Base-by-base conservation (phyloP, 1,139 yeast genomes). In the Blastobotrys apis region DNA sequence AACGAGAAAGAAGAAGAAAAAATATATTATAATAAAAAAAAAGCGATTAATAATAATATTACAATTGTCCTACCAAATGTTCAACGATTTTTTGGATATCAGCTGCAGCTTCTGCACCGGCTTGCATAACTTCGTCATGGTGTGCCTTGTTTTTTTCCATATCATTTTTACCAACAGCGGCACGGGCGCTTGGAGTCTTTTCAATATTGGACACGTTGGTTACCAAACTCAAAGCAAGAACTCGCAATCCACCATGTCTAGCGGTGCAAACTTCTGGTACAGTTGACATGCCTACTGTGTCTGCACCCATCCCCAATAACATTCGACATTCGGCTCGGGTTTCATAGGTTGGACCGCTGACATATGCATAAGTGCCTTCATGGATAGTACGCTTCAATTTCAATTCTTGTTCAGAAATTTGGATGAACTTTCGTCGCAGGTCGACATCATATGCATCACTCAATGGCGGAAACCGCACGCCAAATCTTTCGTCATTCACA, bases 211-310 rank as follows among this genome's bases (percentile, higher is more conserved):
- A 90, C 2, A 77, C 80, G 60, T 92, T 92, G 23, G 97, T 92
- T 51, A 92, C 83, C 51, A 92, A 73, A 49, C 94, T 83, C 44
- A 92, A 64, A 0, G 97, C 97, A 50, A 92, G 69, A 3, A 87
- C 95, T 52, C 72, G 73, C 67, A 94, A 65, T 0, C 88, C 94
- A 47, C 82, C 75, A 63, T 92, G 97, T 59, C 96, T 81, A 2
- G 96, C 97, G 12, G 86, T 83, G 52, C 88, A 78, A 2, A 87
- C 95, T 64, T 92, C 98, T 0, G 98, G 97, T 29, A 90, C 97
- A 0, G 97, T 92, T 48, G 95, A 84, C 98, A 92, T 92, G 3
- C 98, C 98, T 4, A 90, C 97, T 0, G 94, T 86, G 65, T 92
- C 97, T 39, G 88, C 97, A 5, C 97, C 97, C 37, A 84, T 56